A percentile compares a stretch with the other conserved stretches of the same genome.
These are phyloP conservation scores for Kodamaea kaohsiungensis DNA, from an alignment of 805 yeast species.

Conservation along the genomic window DNA sequence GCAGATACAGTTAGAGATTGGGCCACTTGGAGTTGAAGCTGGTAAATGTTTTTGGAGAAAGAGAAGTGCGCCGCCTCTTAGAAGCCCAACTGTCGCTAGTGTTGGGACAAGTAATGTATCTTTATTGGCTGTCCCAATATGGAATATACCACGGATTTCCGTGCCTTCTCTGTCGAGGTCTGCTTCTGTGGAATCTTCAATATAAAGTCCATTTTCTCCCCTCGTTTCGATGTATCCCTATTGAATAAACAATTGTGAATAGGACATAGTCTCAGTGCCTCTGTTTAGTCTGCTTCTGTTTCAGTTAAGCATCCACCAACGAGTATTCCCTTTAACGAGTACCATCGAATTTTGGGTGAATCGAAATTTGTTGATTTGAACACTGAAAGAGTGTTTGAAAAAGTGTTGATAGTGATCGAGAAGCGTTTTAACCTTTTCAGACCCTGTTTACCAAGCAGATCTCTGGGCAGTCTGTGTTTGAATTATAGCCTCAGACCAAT, in stretches of 20 bases:
- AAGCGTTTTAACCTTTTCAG: background rate
- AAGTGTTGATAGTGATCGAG: background rate
- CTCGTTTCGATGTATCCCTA: background rate
- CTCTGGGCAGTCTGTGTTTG: background rate
- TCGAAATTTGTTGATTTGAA: background rate
- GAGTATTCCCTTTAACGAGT: background rate
- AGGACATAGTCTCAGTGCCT: background rate
- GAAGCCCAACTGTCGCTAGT: background rate
- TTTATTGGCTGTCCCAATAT: background rate
- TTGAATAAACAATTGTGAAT: background rate
- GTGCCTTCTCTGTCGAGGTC: conserved; percentile 1
- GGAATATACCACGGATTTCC: conserved; percentile 8
- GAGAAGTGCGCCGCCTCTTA: background rate
- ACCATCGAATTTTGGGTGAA: background rate
- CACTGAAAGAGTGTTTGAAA: background rate
- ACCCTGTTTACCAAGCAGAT: background rate
- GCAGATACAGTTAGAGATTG: background rate
- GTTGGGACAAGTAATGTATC: background rate
- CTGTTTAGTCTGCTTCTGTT: background rate
- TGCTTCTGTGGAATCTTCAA: background rate
- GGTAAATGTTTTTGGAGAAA: background rate
- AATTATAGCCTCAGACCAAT: background rate
- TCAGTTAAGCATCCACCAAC: background rate
- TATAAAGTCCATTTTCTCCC: conserved; percentile 1
- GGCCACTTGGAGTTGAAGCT: background rate